Evolutionary conservation across 2,329 filamentous ascomycete genomes (phyloP).

Genomic region (Fusarium paranaense): DNA sequence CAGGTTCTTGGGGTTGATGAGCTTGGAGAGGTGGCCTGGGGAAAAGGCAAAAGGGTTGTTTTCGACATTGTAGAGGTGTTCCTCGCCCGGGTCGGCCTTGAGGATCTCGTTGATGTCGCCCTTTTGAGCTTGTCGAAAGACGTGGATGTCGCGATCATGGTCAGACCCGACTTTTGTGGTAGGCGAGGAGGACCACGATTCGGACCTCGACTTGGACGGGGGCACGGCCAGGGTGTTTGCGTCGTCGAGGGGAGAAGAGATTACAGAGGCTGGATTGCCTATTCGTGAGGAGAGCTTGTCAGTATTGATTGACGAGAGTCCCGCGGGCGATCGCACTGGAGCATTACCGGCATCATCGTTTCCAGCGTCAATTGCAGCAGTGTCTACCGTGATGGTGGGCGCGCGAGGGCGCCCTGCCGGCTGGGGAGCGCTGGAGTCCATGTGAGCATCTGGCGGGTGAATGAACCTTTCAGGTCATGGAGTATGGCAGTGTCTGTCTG

Average conservation of each 20-base stretch:
- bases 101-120: constrained; percentile 54
- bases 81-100: constrained; percentile 76
- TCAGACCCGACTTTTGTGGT: constrained; percentile 37
- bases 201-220: constrained; percentile 16
- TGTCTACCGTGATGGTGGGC: constrained; percentile 38
- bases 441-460: constrained; percentile 3
- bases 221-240: constrained; percentile 33
- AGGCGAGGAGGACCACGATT: constrained; percentile 33
- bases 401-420: constrained; percentile 24
- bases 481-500: neutral
- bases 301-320: neutral
- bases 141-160: constrained; percentile 28
- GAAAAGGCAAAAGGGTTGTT: constrained; percentile 86
- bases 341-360: constrained; percentile 32
- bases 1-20: constrained; percentile 87
- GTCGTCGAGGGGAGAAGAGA: constrained; percentile 29
- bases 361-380: constrained; percentile 31
- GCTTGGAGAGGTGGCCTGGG: constrained; percentile 82
- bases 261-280: constrained; percentile 24
- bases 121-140: constrained; percentile 20
- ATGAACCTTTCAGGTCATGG: neutral
- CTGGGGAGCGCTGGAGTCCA: constrained; percentile 25
- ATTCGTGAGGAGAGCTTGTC: neutral
- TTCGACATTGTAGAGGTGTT: constrained; percentile 76
- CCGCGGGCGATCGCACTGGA: constrained; percentile 30